Base-by-base conservation (phyloP, 768 basidiomycete species). In the Roridomyces roridus region DNA sequence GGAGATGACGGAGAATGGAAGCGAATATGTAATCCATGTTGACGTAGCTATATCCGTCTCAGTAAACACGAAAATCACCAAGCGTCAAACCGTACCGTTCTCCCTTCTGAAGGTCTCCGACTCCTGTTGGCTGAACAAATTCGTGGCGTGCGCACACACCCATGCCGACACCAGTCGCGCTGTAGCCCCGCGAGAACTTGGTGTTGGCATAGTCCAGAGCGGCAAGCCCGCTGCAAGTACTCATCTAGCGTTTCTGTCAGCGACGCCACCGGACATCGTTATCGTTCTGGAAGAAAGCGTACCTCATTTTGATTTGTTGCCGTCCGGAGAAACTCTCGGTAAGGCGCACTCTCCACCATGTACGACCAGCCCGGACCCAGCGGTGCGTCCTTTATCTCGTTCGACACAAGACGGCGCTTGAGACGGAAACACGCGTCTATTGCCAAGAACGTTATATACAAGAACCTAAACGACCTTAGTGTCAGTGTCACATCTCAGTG, bases 21-120 rank as follows among this genome's bases (percentile, higher is more conserved):
- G 52, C 44, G 41, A 76, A 68, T 6, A 75, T 57, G 44, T 67
- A 77, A 46, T 77, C 74, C 65, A 75, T 76, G 56, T 76, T 77
- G 11, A 59, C 62, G 53, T 74, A 74, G 14, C 74, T 76, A 43
- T 18, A 26, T 2, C 11, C 43, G 21, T 40, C 41, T 29, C 11
- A 42, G 17, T 49, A 24, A 24, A 1, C 4, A 47, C n/a, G 21
- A 40, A 51, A 42, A 26, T 54, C n/a, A 12, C 20, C 17, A 35
- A 15, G 11, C 18, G 28, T 25, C 20, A 24, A 48, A 28, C 55
- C 66, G 11, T 53, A 73, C 74, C 68, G 44, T 55, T 73, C 72
- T 2, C 71, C 71, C 36, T 67, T 71, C 42, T 70, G 67, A 0
- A 75, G 50, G 53, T 75, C 72, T 0, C 67, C 70, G 25, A 69